These are phyloP conservation scores for Starmerella potacharoeniae DNA, from an alignment of 805 yeast species.

Conservation along the genomic window DNA sequence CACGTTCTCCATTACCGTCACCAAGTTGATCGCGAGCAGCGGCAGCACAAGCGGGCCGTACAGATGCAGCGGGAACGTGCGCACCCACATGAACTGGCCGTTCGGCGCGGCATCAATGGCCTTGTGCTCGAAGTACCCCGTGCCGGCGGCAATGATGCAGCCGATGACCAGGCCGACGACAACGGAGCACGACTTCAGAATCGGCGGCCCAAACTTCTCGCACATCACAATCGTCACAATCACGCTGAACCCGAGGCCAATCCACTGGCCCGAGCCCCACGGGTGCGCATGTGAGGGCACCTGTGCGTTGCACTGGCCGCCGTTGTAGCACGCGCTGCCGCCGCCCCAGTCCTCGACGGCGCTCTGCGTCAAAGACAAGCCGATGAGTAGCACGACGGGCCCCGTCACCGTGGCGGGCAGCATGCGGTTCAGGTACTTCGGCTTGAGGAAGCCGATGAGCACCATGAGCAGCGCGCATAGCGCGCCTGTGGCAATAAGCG, in stretches of 20 bases:
- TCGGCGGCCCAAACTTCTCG: constrained; percentile 87
- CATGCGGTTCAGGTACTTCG: constrained; percentile 51
- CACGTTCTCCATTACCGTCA: constrained; percentile 82
- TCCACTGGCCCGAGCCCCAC: constrained; percentile 83
- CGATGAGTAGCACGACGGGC: constrained; percentile 81
- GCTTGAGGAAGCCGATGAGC: constrained; percentile 62
- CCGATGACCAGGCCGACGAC: constrained; percentile 75
- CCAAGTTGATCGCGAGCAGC: constrained; percentile 68
- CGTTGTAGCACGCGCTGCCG: constrained; percentile 45
- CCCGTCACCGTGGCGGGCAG: constrained; percentile 91
- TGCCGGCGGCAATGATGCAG: constrained; percentile 85
- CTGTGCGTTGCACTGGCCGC: constrained; percentile 36
- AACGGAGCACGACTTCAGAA: constrained; percentile 89
- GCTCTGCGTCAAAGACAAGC: constrained; percentile 51
- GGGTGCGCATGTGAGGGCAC: constrained; percentile 43
- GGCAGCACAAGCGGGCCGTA: constrained; percentile 85
- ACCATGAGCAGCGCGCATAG: constrained; percentile 69
- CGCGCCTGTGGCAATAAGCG: constrained; percentile 66
- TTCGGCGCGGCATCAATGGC: constrained; percentile 65
- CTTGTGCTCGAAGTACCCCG: constrained; percentile 59
- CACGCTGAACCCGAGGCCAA: constrained; percentile 81
- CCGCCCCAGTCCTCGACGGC: constrained; percentile 85
- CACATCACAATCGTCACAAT: constrained; percentile 59
- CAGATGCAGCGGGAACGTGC: constrained; percentile 62
- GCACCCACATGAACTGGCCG: constrained; percentile 78